Evolutionary conservation across 2,329 filamentous ascomycete genomes (phyloP).

Genomic region (Curvularia hawaiiensis): DNA sequence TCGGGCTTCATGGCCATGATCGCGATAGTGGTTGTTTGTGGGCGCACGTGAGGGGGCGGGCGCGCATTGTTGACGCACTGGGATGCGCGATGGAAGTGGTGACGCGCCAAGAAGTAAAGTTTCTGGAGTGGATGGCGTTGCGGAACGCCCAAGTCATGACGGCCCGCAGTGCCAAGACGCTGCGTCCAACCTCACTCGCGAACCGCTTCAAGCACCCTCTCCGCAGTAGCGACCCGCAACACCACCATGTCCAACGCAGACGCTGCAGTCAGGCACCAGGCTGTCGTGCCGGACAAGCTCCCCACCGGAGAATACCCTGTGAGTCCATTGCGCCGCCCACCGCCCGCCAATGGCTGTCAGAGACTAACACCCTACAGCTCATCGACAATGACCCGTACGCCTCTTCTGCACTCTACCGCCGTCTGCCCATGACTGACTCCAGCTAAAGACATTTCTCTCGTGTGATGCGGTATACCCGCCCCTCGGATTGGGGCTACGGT

Average conservation of each 20-base stretch:
- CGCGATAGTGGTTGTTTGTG: constrained; percentile 9
- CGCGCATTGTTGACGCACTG: constrained; percentile 36
- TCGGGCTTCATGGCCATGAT: constrained; percentile 15
- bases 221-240: constrained; percentile 23
- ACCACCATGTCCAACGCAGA: constrained; percentile 39
- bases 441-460: constrained; percentile 80
- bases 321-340: constrained; percentile 48
- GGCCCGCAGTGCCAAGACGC: constrained; percentile 7
- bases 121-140: constrained; percentile 22
- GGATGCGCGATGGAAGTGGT: constrained; percentile 16
- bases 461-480: constrained; percentile 84
- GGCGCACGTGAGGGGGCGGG: constrained; percentile 22
- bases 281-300: constrained; percentile 75
- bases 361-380: constrained; percentile 65
- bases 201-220: constrained; percentile 12
- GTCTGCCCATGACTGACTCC: constrained; percentile 26
- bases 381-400: constrained; percentile 98
- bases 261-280: constrained; percentile 41
- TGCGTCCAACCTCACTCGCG: constrained; percentile 14
- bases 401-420: constrained; percentile 10
- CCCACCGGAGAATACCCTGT: constrained; percentile 87
- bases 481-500: constrained; percentile 80
- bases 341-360: constrained; percentile 27
- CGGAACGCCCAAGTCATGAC: constrained; percentile 9
- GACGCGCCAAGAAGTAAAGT: constrained; percentile 42